Conservation (phyloP, 495 filamentous ascomycete species). For the Aspergillus mulundensis region DNA sequence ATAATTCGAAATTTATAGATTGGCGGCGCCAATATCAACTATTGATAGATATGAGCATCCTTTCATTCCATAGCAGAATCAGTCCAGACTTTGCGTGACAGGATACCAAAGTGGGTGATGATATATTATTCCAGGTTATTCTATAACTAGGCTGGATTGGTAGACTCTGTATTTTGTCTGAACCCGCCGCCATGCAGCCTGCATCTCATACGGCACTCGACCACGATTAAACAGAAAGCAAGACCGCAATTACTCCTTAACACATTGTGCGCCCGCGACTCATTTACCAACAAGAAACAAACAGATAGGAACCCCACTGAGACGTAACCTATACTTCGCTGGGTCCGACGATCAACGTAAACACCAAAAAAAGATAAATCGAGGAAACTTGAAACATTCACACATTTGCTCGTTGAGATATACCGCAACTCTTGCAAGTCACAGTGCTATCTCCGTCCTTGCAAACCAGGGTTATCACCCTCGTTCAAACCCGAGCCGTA, state of each 20-base stretch:
- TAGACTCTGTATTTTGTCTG: too few species aligned
- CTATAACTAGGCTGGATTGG: too few species aligned
- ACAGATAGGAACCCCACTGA: background rate
- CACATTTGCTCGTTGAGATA: background rate
- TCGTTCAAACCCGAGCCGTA: background rate
- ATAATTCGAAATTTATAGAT: background rate
- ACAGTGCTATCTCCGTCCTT: background rate
- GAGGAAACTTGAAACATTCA: background rate
- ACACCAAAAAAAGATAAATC: slow-evolving; percentile 4
- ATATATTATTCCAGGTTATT: too few species aligned
- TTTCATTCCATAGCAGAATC: background rate
- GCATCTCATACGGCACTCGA: too few species aligned
- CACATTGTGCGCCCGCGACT: slow-evolving; percentile 12
- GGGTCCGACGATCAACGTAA: background rate
- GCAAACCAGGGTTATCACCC: background rate
- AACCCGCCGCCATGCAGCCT: too few species aligned
- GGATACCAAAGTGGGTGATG: too few species aligned
- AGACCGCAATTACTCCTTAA: slow-evolving; percentile 5
- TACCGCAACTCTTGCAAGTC: background rate
- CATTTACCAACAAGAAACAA: slow-evolving; percentile 2
- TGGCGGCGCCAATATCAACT: background rate
- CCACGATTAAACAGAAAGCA: background rate
- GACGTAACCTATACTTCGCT: background rate
- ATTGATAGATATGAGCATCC: background rate
- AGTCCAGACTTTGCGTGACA: too few species aligned